Conservation (phyloP, 371 early-diverging fungal genomes). For the Zychaea mexicana region DNA sequence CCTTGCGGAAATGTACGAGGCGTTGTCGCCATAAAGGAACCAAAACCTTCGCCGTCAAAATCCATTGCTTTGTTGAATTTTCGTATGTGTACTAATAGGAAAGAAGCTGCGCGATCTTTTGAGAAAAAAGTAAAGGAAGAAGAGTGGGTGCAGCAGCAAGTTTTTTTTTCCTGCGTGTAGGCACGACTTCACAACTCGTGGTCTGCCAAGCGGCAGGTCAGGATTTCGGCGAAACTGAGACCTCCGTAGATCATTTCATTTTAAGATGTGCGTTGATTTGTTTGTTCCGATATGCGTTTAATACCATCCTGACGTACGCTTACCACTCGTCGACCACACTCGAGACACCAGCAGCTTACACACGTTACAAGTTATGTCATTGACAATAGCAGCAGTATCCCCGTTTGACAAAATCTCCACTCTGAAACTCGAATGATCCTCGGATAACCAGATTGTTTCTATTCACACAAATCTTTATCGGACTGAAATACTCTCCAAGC, state of each 20-base stretch:
- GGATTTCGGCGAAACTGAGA: background rate
- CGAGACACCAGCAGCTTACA: no score
- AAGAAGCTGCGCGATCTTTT: background rate
- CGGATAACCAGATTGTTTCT: no score
- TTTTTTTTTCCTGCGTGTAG: background rate
- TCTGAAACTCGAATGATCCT: no score
- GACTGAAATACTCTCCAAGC: no score
- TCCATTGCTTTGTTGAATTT: constrained; percentile 3
- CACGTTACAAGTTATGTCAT: no score
- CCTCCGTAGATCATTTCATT: background rate
- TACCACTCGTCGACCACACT: no score
- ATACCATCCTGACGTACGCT: background rate
- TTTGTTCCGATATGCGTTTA: background rate
- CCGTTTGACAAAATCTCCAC: no score
- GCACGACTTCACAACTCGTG: no score
- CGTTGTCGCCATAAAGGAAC: constrained; percentile 35
- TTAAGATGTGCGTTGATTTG: background rate
- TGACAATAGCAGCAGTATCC: no score
- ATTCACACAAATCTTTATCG: no score
- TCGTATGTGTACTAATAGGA: no score
- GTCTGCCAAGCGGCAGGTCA: background rate
- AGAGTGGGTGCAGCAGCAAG: background rate
- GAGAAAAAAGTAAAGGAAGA: background rate
- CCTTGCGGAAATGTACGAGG: constrained; percentile 36
- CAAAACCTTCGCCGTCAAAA: constrained; percentile 15